Evolutionary conservation across 257 asterid species (phyloP), one percentile per base, ranked within the genome.

Genomic region (Paulownia fortunei): DNA sequence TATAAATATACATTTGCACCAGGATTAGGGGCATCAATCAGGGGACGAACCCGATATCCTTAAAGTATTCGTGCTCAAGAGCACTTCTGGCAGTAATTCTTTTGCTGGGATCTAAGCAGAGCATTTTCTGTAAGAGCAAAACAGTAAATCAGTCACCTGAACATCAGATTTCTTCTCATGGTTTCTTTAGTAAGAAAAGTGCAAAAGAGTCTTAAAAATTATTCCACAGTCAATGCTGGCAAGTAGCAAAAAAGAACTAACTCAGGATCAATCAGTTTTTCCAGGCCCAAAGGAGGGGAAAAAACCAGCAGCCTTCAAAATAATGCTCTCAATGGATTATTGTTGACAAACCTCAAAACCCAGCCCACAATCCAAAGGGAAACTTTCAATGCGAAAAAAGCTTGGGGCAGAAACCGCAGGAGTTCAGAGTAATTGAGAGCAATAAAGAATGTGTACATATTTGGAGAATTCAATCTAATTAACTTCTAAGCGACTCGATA

Each of bases 11-110:
- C 91, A 87, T 69, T 79, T 73, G 84, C 81, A 46, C 69, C 84
- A 74, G 76, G 79, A 70, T 69, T 73, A 64, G 66, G 61, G 39
- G 54, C 68, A 70, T 18, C 18, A 11, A 59, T 84, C 84, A 91
- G 66, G 93, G 93, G 39, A 91, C 89, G 44, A 76, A 80, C 44
- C 86, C 91, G 30, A 91, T 88, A 76, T 89, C 97, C 88, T 89
- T 91, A 82, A 91, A 91, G 83, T 91, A 91, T 76, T 86, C 92
- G 24, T 91, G 97, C 80, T 89, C 92, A 34, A 91, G 95, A 56
- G 95, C 97, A 65, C 56, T 88, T 84, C 92, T 85, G 37, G 97
- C 97, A 0, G 95, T 91, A 74, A 90, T 82, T 87, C 97, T 86
- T 84, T 82, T 88, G 90, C 91, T 88, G 63, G 97, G 97, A 83